Base-by-base conservation (phyloP, 495 filamentous ascomycete genomes). In the Penicillium macrosclerotiorum region DNA sequence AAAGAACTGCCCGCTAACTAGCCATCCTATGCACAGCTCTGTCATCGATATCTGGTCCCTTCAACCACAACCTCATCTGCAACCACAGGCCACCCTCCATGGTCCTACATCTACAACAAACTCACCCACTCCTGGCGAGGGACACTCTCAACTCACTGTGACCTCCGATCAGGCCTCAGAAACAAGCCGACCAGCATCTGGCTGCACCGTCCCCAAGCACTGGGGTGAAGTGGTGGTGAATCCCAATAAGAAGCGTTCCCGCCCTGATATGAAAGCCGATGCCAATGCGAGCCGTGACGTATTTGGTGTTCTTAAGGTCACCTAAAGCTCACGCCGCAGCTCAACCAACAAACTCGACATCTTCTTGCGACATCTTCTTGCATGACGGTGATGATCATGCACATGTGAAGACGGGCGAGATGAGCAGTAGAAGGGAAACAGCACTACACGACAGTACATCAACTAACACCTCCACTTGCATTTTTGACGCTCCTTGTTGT, bases 11-110 rank as follows among this genome's bases (percentile, higher is more conserved):
- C 19, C 13, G 18, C 34, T 31, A 53, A 54, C 19, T n/a, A 23
- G 2, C 30, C 8, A 20, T 20, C 27, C 1, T 38, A 30, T 8
- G 13, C 30, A 9, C 19, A 75, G 68, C 52, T 68, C 72, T 17
- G 72, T 75, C 47, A 72, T 75, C 42, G 72, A 75, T 45, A 75
- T 75, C 53, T 75, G 72, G 72, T 72, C 72, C 20, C 52, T 73
- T 26, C 71, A 74, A 63, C 70, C 72, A 3, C 72, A 75, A 66
- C 65, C 69, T 18, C 70, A 73, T 38, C 68, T 75, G 14, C 72
- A 70, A 55, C 69, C 72, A 3, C 69, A 63, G 43, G 72, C 72
- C 33, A 72, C 72, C 20, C 65, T 75, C 30, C 69, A 58, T 29
- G 52, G 53, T 17, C 54, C 60, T 31, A 54, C 54, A 6, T 68